Percentiles rank a stretch among this genome's conserved stretches.
These are phyloP conservation scores for Uronychia setigera DNA, from an alignment of 73 alveolate species.

Conservation along the genomic window DNA sequence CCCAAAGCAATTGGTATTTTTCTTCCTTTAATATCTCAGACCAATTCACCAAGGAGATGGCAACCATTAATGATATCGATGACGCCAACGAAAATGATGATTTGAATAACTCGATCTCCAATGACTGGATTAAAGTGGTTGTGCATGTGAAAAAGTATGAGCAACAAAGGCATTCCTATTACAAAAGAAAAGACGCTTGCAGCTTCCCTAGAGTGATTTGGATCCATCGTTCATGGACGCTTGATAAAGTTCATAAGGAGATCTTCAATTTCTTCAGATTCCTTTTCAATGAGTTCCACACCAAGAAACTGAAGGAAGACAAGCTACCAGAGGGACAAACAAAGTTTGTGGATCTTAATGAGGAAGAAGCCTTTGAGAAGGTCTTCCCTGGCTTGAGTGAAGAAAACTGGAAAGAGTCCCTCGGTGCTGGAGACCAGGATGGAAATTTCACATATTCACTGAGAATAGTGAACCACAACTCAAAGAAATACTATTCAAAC, in stretches of 20 bases:
- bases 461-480: conserved; percentile 35
- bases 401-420: conserved; percentile 34
- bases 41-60: neutral
- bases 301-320: neutral
- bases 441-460: conserved; percentile 32
- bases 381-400: conserved; percentile 37
- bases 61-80: neutral
- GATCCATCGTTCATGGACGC: conserved; percentile 37
- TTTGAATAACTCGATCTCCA: conserved; percentile 10
- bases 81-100: conserved; percentile 21
- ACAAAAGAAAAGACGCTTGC: conserved; percentile 5
- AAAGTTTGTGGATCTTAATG: conserved; percentile 6
- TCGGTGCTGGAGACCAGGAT: conserved; percentile 22
- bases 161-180: conserved; percentile 38
- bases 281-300: conserved; percentile 6
- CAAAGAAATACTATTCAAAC: conserved; percentile 15
- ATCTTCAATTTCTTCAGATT: conserved; percentile 40
- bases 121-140: conserved; percentile 27
- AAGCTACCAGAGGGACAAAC: neutral
- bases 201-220: conserved; percentile 62
- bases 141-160: conserved; percentile 15
- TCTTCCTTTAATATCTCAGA: neutral
- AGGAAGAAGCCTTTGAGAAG: conserved; percentile 22
- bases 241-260: conserved; percentile 37
- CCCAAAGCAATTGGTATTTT: neutral